These are phyloP conservation scores for Gossypium herbaceum DNA, from an alignment of 345 rosid genomes.

Conservation along the genomic window DNA sequence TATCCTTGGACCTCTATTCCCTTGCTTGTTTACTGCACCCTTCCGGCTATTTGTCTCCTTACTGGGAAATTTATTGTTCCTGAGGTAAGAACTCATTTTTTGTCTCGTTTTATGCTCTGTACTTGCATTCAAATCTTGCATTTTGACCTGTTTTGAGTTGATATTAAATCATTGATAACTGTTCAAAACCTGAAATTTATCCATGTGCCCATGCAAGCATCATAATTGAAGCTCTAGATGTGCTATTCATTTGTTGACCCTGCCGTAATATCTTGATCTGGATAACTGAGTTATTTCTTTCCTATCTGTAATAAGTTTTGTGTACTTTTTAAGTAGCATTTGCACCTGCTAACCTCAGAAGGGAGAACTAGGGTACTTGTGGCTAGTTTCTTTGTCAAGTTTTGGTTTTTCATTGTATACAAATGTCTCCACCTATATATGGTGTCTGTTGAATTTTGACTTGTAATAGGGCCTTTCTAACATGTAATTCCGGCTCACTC, in stretches of 20 bases:
- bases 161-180: background rate
- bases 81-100: constrained; percentile 47
- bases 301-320: background rate
- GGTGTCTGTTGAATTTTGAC: background rate
- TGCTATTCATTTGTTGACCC: background rate
- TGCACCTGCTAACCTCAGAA: background rate
- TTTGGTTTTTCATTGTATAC: background rate
- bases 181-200: background rate
- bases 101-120: background rate
- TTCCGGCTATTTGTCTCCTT: constrained; percentile 90
- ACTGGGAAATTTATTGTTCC: constrained; percentile 94
- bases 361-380: background rate
- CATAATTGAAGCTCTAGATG: background rate
- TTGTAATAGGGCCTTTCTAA: background rate
- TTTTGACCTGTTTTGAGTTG: background rate
- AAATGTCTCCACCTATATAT: background rate
- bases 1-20: constrained; percentile 94
- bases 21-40: constrained; percentile 76
- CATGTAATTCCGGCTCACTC: background rate
- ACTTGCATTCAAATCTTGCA: background rate
- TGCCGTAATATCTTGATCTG: background rate
- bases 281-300: background rate
- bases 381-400: background rate
- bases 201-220: background rate
- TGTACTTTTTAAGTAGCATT: background rate